phyloP scores from a whole-genome alignment of 2,329 filamentous ascomycete species.

The Colletotrichum neosansevieriae region DNA sequence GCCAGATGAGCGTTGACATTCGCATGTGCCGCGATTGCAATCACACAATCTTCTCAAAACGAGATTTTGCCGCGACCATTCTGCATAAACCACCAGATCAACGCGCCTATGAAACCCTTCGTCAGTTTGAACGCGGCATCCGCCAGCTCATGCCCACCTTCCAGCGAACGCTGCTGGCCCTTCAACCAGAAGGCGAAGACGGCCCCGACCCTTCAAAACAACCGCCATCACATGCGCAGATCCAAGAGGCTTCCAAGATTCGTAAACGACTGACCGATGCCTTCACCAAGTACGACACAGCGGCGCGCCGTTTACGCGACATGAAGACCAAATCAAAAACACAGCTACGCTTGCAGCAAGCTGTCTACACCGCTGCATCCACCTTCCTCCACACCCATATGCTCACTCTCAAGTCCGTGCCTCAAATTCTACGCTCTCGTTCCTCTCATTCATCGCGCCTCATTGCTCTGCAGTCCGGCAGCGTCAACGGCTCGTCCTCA shows the following conservation, averaged over 20 bases:
- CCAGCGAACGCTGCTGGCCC: slow-evolving; percentile 77
- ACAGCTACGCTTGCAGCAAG: slow-evolving; percentile 81
- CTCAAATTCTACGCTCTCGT: slow-evolving; percentile 69
- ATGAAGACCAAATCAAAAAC: slow-evolving; percentile 78
- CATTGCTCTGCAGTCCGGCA: slow-evolving; percentile 49
- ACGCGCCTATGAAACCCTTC: slow-evolving; percentile 83
- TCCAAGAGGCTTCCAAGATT: slow-evolving; percentile 88
- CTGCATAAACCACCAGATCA: slow-evolving; percentile 78
- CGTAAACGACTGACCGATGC: slow-evolving; percentile 91
- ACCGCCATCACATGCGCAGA: slow-evolving; percentile 71
- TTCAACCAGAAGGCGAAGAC: slow-evolving; percentile 70
- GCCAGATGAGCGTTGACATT: slow-evolving; percentile 79
- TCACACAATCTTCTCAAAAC: slow-evolving; percentile 69
- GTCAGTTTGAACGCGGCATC: slow-evolving; percentile 91
- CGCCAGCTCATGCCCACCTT: slow-evolving; percentile 84
- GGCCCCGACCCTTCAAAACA: slow-evolving; percentile 49
- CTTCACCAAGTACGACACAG: slow-evolving; percentile 87
- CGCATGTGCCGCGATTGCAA: slow-evolving; percentile 94
- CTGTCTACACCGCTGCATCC: slow-evolving; percentile 85
- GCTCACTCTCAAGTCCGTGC: slow-evolving; percentile 84
- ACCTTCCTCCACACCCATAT: slow-evolving; percentile 90
- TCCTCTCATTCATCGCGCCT: slow-evolving; percentile 48
- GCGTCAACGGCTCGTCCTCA: slow-evolving; percentile 50
- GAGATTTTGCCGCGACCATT: slow-evolving; percentile 81
- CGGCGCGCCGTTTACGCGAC: slow-evolving; percentile 84